phyloP scores from a whole-genome alignment of 164 flowering plant species.

The Umbilicus rupestris region DNA sequence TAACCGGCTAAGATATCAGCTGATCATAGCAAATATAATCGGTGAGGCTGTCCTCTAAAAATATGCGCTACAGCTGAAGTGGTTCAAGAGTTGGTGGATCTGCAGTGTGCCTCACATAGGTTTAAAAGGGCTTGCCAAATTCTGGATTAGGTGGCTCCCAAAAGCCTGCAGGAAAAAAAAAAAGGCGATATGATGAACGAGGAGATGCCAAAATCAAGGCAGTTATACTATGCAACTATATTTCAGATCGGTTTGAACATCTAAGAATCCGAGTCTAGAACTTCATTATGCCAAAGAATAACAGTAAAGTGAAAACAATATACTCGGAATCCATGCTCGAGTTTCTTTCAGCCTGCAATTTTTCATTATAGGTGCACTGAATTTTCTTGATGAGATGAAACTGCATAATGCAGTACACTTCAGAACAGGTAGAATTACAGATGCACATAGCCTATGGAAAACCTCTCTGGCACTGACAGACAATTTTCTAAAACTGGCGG shows the following conservation, averaged over 20 bases:
- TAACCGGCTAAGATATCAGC: neutral
- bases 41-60: neutral
- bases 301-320: neutral
- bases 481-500: neutral
- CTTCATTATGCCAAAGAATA: neutral
- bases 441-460: neutral
- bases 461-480: neutral
- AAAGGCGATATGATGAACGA: neutral
- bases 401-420: neutral
- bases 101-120: neutral
- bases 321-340: neutral
- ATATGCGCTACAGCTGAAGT: neutral
- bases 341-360: neutral
- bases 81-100: neutral
- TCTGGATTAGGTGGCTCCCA: constrained; percentile 7
- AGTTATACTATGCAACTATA: neutral
- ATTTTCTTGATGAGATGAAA: neutral
- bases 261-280: neutral
- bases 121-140: neutral
- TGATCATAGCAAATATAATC: neutral
- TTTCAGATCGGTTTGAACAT: neutral
- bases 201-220: neutral
- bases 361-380: neutral
- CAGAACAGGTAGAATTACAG: neutral
- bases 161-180: neutral